These are phyloP conservation scores for Russula emetica DNA, from an alignment of 768 basidiomycete species.

Conservation along the genomic window DNA sequence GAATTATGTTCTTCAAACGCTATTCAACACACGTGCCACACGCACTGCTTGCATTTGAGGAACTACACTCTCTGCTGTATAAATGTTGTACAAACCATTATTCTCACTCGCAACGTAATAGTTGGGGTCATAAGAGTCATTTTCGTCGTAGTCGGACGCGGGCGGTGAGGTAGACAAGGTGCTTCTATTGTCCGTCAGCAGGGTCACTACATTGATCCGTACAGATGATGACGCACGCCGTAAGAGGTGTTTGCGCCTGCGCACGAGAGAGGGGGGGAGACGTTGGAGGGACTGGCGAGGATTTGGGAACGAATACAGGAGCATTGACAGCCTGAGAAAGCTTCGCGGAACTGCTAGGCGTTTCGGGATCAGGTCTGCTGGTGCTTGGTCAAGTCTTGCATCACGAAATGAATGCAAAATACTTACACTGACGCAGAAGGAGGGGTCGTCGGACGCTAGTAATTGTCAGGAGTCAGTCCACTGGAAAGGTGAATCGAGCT, in stretches of 20 bases:
- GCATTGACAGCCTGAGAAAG: conserved; percentile 73
- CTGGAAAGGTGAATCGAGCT: conserved; percentile 24
- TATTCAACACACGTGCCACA: conserved; percentile 6
- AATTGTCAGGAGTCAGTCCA: not conserved
- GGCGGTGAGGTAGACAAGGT: conserved; percentile 26
- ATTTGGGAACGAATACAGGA: conserved; percentile 79
- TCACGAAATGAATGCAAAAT: not conserved
- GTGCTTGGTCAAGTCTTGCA: not conserved
- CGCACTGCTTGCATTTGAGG: conserved; percentile 38
- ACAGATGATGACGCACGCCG: conserved; percentile 23
- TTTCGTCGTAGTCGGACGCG: conserved; percentile 30
- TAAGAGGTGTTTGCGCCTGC: conserved; percentile 26
- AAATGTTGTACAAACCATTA: conserved; percentile 25
- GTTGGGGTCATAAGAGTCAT: conserved; percentile 35
- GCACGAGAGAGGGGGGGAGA: conserved; percentile 27
- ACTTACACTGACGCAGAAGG: conserved; percentile 27
- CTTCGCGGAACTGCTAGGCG: conserved; percentile 30
- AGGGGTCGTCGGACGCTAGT: conserved; percentile 26
- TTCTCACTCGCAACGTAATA: conserved; percentile 30
- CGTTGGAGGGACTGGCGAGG: conserved; percentile 34
- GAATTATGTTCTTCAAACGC: conserved; percentile 27
- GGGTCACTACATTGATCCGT: not conserved
- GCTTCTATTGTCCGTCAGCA: conserved; percentile 19
- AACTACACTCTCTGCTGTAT: conserved; percentile 31
- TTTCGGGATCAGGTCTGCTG: conserved; percentile 26